These are phyloP conservation scores for Inosperma sp. DNA, from an alignment of 768 basidiomycete species.

Conservation along the genomic window DNA sequence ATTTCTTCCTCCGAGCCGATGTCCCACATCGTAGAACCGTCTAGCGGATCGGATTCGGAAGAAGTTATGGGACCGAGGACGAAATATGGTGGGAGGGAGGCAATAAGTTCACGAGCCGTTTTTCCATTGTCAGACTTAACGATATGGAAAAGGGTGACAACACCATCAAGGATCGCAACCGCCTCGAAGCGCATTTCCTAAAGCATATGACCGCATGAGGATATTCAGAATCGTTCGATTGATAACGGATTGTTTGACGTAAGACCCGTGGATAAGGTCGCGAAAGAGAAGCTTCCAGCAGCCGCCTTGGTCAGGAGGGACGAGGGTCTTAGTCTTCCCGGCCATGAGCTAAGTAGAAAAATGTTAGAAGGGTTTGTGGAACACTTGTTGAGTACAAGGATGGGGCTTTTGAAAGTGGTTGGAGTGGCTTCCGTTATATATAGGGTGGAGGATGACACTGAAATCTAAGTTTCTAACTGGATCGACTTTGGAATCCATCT, in stretches of 20 bases:
- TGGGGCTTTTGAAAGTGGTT: conserved; percentile 1
- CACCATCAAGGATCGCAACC: background rate
- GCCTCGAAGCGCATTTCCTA: background rate
- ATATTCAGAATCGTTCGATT: background rate
- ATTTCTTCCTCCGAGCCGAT: background rate
- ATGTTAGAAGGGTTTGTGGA: background rate
- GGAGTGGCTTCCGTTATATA: background rate
- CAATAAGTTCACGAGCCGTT: background rate
- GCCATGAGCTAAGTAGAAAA: conserved; percentile 2
- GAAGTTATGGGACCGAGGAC: background rate
- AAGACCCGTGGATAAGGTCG: background rate
- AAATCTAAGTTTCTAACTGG: no score
- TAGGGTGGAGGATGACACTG: background rate
- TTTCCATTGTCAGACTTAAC: background rate
- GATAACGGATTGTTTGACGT: background rate
- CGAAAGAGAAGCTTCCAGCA: conserved; percentile 3
- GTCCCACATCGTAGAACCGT: background rate
- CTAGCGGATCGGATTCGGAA: conserved; percentile 1
- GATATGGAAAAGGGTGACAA: conserved; percentile 5
- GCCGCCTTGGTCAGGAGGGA: conserved; percentile 4
- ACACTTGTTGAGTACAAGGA: background rate
- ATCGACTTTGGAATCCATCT: background rate
- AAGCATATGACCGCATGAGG: conserved; percentile 2
- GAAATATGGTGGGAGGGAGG: background rate
- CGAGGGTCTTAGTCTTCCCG: background rate